phyloP scores from a whole-genome alignment of 176 grass and related monocot genomes.

The Triticum dicoccoides region DNA sequence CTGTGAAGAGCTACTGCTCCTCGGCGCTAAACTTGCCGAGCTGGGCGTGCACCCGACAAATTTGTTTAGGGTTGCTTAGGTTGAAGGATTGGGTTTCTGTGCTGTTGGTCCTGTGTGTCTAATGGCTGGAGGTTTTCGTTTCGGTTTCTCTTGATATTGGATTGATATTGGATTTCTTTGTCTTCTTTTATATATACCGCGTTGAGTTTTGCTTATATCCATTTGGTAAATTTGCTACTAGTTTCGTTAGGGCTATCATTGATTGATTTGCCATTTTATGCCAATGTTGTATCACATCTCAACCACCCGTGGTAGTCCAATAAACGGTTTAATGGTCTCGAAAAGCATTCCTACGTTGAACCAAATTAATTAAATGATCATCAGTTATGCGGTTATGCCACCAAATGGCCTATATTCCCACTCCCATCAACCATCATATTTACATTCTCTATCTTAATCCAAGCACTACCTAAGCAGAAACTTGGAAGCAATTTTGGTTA shows the following conservation, averaged over 20 bases:
- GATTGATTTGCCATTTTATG: not conserved
- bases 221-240: not conserved
- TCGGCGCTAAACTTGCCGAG: not conserved
- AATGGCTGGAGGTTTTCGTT: not conserved
- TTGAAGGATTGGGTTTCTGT: not conserved
- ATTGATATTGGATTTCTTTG: not conserved
- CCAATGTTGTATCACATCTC: not conserved
- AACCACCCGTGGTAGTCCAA: not conserved
- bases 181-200: not conserved
- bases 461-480: not conserved
- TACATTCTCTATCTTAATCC: not conserved
- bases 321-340: not conserved
- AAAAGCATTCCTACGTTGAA: not conserved
- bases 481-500: not conserved
- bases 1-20: not conserved
- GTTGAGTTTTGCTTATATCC: not conserved
- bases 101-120: not conserved
- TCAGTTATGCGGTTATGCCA: not conserved
- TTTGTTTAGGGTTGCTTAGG: not conserved
- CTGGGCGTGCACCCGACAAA: not conserved
- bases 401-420: not conserved
- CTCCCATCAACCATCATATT: too few species aligned
- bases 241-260: too few species aligned
- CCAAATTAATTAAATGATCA: not conserved
- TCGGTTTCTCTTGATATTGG: not conserved